A percentile compares a stretch with the other conserved stretches of the same genome.
These are phyloP conservation scores for Mycena albidolilacea DNA, from an alignment of 768 basidiomycete species.

Conservation along the genomic window DNA sequence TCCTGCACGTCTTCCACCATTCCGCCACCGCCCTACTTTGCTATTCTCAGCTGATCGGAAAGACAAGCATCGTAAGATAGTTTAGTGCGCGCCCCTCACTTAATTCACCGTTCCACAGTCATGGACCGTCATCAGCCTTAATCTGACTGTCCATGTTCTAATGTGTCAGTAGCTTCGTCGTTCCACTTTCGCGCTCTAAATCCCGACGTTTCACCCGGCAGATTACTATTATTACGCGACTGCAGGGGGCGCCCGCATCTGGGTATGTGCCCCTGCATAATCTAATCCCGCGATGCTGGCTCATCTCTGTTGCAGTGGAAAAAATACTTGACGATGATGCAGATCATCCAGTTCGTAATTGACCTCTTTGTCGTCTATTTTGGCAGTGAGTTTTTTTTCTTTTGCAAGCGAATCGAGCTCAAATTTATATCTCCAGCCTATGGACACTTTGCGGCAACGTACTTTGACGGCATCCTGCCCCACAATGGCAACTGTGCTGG, in stretches of 20 bases:
- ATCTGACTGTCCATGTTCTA: constrained; percentile 93
- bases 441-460: constrained; percentile 81
- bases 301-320: constrained; percentile 83
- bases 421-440: constrained; percentile 65
- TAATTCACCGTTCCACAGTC: constrained; percentile 66
- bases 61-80: constrained; percentile 87
- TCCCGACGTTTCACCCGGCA: constrained; percentile 47
- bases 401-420: constrained; percentile 9
- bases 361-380: constrained; percentile 95
- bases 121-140: constrained; percentile 95
- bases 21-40: constrained; percentile 97
- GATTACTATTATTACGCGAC: constrained; percentile 99
- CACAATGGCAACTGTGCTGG: constrained; percentile 88
- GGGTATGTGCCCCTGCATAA: constrained; percentile 68
- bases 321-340: constrained; percentile 96
- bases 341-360: constrained; percentile 96
- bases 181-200: constrained; percentile 22
- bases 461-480: constrained; percentile 76
- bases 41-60: constrained; percentile 94
- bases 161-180: constrained; percentile 82
- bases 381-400: constrained; percentile 74
- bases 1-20: constrained; percentile 99
- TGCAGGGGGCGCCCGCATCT: constrained; percentile 95
- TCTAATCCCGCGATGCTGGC: constrained; percentile 14
- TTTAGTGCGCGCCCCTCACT: constrained; percentile 22